Evolutionary conservation across 2,329 filamentous ascomycete species (phyloP).

Genomic region (Aspergillus versicolor): DNA sequence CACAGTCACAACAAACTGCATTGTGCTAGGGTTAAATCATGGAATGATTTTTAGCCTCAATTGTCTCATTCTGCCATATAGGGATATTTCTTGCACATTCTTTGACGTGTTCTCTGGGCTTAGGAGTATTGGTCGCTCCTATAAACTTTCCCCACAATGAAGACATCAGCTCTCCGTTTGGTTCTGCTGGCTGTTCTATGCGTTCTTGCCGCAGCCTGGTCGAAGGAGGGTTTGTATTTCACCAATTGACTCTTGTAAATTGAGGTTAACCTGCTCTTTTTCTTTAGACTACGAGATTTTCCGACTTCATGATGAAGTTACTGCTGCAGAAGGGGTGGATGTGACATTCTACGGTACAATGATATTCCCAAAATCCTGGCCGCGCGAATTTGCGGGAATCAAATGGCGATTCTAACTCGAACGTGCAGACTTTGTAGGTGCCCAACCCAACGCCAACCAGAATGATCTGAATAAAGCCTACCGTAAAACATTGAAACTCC

Average conservation of each 20-base stretch:
- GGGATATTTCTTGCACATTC: not conserved
- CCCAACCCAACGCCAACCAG: constrained; percentile 69
- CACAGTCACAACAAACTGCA: not conserved
- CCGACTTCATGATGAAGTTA: constrained; percentile 84
- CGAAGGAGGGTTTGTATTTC: constrained; percentile 71
- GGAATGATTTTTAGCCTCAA: not conserved
- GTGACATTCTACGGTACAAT: constrained; percentile 78
- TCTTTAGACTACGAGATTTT: constrained; percentile 91
- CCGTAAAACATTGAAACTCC: constrained; percentile 75
- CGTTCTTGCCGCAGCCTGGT: constrained; percentile 72
- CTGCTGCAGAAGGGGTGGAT: constrained; percentile 69
- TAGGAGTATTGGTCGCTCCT: constrained; percentile 26
- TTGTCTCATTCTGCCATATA: not conserved
- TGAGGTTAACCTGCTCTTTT: not conserved
- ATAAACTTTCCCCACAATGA: constrained; percentile 59
- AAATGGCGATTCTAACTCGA: not conserved
- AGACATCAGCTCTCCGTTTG: constrained; percentile 61
- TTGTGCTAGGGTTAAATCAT: not conserved
- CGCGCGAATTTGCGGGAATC: not conserved
- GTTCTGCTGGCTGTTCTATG: constrained; percentile 69
- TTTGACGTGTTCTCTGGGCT: constrained; percentile 14
- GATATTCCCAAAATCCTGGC: not conserved
- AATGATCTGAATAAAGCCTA: constrained; percentile 94
- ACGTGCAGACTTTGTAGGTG: constrained; percentile 70
- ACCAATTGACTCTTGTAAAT: not conserved